Conservation (phyloP, 768 basidiomycete genomes). For the Sarcodon aspratus region DNA sequence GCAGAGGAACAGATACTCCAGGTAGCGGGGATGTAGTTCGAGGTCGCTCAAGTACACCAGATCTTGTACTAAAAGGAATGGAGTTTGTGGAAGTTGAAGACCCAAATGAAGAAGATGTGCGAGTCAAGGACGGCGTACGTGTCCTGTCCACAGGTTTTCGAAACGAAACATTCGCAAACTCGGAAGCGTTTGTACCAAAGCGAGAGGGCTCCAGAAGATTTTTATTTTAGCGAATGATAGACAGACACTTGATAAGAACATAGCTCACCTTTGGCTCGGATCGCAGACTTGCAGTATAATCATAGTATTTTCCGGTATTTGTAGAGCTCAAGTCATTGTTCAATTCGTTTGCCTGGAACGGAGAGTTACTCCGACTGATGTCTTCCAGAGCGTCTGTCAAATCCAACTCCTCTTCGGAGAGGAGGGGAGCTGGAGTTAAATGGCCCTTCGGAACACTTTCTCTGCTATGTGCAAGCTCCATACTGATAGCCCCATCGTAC, state of each 20-base stretch:
- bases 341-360: constrained; percentile 2
- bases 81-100: constrained; percentile 18
- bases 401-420: constrained; percentile 13
- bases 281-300: constrained; percentile 20
- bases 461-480: constrained; percentile 8
- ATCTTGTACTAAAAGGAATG: constrained; percentile 35
- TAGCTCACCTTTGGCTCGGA: constrained; percentile 19
- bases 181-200: constrained; percentile 6
- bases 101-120: constrained; percentile 17
- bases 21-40: constrained; percentile 14
- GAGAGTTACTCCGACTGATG: constrained; percentile 15
- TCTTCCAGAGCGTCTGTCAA: constrained; percentile 17
- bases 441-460: constrained; percentile 13
- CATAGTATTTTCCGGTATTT: constrained; percentile 13
- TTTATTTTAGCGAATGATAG: not conserved
- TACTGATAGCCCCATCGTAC: constrained; percentile 14
- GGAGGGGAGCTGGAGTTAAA: constrained; percentile 7
- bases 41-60: constrained; percentile 29
- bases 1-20: constrained; percentile 11
- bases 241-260: not conserved
- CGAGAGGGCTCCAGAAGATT: constrained; percentile 12
- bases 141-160: constrained; percentile 18
- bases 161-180: constrained; percentile 15
- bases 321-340: constrained; percentile 9
- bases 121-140: constrained; percentile 23